Evolutionary conservation across 2,329 filamentous ascomycete species (phyloP), one percentile per base, ranked within the genome.

Genomic region (Reticulascus tulasneorum): DNA sequence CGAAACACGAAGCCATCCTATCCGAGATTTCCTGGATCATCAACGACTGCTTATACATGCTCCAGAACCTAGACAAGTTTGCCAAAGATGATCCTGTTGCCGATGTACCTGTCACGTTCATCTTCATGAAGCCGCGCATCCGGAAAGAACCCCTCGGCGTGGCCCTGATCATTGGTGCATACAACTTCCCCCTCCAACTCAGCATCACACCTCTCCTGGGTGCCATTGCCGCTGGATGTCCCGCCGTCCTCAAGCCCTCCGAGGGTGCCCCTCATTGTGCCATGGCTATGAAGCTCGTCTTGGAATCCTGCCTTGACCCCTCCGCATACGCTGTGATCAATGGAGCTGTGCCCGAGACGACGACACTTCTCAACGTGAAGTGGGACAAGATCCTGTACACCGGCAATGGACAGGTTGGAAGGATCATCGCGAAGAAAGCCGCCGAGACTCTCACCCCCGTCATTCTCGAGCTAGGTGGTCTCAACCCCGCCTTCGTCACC

Each of bases 381-480:
- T 98, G 90, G 84, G 90, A 94, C 67, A 97, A 96, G 75, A 94
- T 98, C 54, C 90, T 93, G 70, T 98, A 95, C 68, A 98, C 93
- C 1, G 93, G 93, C 36, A 82, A 80, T 52, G 74, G 75, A 34
- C 67, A 58, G 19, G 88, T 96, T 13, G 93, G 86, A 54, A 88
- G 83, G 55, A 90, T 97, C 53, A 82, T 97, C 35, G 78, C 87
- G 30, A 82, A 90, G 60, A 95, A 94, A 59, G 93, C 91, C 0
- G 91, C 93, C 42, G 79, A 88, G 55, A 83, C 87, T 23, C 73
- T 95, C 43, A 97, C 93, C 1, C 93, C 93, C 1, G 82, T 94
- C 16, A 77, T 82, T 9, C 79, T 97, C 30, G 93, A 98, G 69
- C 78, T 98, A 29, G 93, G 93, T 40, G 93, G 93, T 42, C 74